Percentiles rank a stretch among this genome's conserved stretches.
Evolutionary conservation across 1,284 basidiomycete species (phyloP).

Genomic region (Moesziomyces sp.): DNA sequence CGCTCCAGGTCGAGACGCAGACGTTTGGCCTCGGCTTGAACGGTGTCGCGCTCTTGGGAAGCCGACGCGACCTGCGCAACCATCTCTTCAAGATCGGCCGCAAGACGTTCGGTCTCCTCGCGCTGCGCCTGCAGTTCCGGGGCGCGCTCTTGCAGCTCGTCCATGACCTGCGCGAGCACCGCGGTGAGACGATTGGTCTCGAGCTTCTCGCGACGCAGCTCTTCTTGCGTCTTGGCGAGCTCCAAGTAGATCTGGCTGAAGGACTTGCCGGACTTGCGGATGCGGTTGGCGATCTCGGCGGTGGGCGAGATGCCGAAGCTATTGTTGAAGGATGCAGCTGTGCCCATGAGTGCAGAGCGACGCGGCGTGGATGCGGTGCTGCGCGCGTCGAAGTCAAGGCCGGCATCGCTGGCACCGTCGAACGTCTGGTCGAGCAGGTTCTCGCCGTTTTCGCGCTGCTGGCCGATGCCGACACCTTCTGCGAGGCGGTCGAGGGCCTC

Average conservation of each 20-base stretch:
- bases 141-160: slow-evolving; percentile 61
- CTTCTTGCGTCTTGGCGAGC: slow-evolving; percentile 84
- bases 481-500: slow-evolving; percentile 64
- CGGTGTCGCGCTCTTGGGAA: slow-evolving; percentile 48
- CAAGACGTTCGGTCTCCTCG: slow-evolving; percentile 60
- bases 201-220: slow-evolving; percentile 77
- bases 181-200: slow-evolving; percentile 56
- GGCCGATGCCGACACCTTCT: slow-evolving; percentile 60
- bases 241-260: slow-evolving; percentile 92
- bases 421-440: slow-evolving; percentile 25
- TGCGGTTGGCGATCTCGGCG: slow-evolving; percentile 76
- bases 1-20: slow-evolving; percentile 74
- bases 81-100: slow-evolving; percentile 53
- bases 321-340: slow-evolving; percentile 40
- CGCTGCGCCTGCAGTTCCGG: slow-evolving; percentile 63
- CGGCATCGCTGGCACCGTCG: slow-evolving; percentile 32
- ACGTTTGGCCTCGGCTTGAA: slow-evolving; percentile 73
- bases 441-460: slow-evolving; percentile 45
- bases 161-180: slow-evolving; percentile 62
- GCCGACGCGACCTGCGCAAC: slow-evolving; percentile 42
- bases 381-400: slow-evolving; percentile 27
- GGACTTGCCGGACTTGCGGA: slow-evolving; percentile 75
- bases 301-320: slow-evolving; percentile 72
- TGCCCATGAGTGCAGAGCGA: slow-evolving; percentile 29
- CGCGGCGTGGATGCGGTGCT: slow-evolving; percentile 33